Conservation (phyloP, 2,329 filamentous ascomycete species). For the Orbilia quercus region DNA sequence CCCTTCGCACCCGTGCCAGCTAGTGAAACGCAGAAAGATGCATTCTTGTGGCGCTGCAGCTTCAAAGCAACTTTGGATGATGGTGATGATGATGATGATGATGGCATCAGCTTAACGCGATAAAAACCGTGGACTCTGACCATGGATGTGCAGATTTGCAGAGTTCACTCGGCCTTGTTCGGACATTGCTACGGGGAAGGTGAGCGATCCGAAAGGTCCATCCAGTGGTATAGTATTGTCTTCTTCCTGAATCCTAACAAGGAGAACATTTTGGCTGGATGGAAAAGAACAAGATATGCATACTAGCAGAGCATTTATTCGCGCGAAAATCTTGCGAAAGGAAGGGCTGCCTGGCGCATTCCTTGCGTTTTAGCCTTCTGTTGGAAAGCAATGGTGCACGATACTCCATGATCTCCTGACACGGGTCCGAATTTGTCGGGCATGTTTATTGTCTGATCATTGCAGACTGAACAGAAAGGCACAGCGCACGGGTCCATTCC, state of each 20-base stretch:
- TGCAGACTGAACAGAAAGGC: background rate
- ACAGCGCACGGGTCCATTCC: background rate
- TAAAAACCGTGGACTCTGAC: too few species aligned
- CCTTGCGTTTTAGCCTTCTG: conserved; percentile 13
- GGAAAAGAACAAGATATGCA: background rate
- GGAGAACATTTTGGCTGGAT: too few species aligned
- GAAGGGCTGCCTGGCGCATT: background rate
- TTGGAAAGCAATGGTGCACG: background rate
- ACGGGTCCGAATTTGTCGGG: background rate
- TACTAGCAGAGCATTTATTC: background rate
- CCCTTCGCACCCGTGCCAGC: background rate
- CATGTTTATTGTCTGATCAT: background rate
- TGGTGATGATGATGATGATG: background rate
- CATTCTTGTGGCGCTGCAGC: conserved; percentile 10
- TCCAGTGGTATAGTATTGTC: too few species aligned
- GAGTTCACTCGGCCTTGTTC: too few species aligned
- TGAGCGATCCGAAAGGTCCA: too few species aligned
- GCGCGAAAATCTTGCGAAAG: background rate
- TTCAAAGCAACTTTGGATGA: background rate
- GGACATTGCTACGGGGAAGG: too few species aligned
- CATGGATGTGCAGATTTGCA: too few species aligned
- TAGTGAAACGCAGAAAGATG: conserved; percentile 12
- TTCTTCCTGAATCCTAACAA: too few species aligned
- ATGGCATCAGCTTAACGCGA: background rate
- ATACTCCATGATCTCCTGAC: conserved; percentile 9